Percentiles rank a stretch among this genome's conserved stretches.
These are phyloP conservation scores for Fusarium hostae DNA, from an alignment of 2,329 filamentous ascomycete genomes.

Conservation along the genomic window DNA sequence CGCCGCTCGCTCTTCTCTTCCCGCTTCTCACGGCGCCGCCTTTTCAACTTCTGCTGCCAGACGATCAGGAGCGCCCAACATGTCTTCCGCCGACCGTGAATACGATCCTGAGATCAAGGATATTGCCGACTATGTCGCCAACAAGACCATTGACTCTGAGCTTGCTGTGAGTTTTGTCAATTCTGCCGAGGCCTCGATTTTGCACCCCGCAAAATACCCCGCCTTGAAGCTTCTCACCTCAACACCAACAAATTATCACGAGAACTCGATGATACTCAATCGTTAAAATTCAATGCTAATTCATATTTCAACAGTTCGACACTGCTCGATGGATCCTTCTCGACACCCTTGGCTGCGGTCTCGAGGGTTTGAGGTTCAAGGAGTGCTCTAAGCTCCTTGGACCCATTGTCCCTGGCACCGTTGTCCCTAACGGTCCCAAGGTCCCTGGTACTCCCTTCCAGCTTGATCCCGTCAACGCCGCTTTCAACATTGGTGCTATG, in stretches of 20 bases:
- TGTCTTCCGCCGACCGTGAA: slow-evolving; percentile 64
- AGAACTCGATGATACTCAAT: background rate
- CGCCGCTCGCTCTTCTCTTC: slow-evolving; percentile 49
- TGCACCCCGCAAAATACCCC: slow-evolving; percentile 40
- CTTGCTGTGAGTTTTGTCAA: slow-evolving; percentile 77
- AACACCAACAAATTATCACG: slow-evolving; percentile 18
- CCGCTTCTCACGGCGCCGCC: slow-evolving; percentile 51
- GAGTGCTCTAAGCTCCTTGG: slow-evolving; percentile 96
- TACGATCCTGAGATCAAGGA: slow-evolving; percentile 96
- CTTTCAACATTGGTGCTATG: slow-evolving; percentile 99
- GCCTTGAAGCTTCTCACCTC: slow-evolving; percentile 13
- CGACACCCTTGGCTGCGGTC: slow-evolving; percentile 95
- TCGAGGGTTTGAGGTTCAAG: slow-evolving; percentile 94
- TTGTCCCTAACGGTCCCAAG: slow-evolving; percentile 90
- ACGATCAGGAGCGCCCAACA: slow-evolving; percentile 61
- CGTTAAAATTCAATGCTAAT: slow-evolving; percentile 10
- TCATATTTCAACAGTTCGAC: slow-evolving; percentile 73
- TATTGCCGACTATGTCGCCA: slow-evolving; percentile 94
- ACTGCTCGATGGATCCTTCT: slow-evolving; percentile 97
- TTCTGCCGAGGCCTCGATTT: slow-evolving; percentile 9
- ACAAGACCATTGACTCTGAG: slow-evolving; percentile 89
- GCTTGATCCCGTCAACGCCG: slow-evolving; percentile 93
- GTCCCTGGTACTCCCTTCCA: slow-evolving; percentile 93
- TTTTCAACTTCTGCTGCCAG: slow-evolving; percentile 63
- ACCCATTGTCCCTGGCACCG: slow-evolving; percentile 88